phyloP scores from a whole-genome alignment of 2,329 filamentous ascomycete genomes.

The Neoscytalidium dimidiatum region DNA sequence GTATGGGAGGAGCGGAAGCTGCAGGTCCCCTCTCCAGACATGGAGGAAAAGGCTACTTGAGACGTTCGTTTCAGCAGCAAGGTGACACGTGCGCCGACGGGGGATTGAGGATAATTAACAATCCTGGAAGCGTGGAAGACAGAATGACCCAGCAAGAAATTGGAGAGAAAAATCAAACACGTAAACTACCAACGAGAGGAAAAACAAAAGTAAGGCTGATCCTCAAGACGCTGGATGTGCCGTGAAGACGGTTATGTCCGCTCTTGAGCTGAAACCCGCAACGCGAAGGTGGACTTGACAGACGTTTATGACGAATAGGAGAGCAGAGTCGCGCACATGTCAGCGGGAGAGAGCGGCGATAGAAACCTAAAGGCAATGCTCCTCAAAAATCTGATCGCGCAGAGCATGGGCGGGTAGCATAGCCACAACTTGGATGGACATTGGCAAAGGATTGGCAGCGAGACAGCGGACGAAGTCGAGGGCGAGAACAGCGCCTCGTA shows the following conservation, averaged over 20 bases:
- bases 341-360: not conserved
- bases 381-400: not conserved
- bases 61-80: not conserved
- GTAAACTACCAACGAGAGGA: not conserved
- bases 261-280: not conserved
- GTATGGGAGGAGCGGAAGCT: not conserved
- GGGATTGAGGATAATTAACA: not conserved
- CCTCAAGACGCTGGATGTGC: not conserved
- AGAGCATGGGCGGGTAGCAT: not conserved
- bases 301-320: not conserved
- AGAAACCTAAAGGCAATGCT: not conserved
- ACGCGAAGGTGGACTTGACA: not conserved
- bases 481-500: not conserved
- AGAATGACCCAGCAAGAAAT: not conserved
- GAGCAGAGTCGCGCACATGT: not conserved
- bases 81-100: not conserved
- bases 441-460: not conserved
- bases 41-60: not conserved
- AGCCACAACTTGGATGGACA: not conserved
- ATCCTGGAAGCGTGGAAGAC: too few species aligned
- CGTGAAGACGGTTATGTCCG: not conserved
- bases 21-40: not conserved
- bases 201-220: not conserved
- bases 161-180: not conserved
- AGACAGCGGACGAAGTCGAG: not conserved